Base-by-base conservation (phyloP, 495 filamentous ascomycete genomes). In the Penicillium turbatum region DNA sequence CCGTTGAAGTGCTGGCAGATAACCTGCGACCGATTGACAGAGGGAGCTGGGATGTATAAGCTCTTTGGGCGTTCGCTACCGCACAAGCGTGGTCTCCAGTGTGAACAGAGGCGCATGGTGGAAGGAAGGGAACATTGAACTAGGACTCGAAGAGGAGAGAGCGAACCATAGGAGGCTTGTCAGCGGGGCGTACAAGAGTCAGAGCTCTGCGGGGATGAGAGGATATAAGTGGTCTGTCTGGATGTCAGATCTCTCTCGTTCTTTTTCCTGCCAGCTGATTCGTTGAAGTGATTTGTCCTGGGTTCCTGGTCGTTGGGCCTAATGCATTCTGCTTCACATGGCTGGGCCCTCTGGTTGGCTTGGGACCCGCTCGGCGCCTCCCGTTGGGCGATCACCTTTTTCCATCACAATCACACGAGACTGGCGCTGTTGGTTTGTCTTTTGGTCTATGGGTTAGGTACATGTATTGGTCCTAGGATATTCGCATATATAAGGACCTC, bases 261-360 rank as follows among this genome's bases (percentile, higher is more conserved):
- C 13, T 30, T 35, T 34, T 31, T 34, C 29, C 19, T 7, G 17
- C 11, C 8, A 29, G 8, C n/a, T 49, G 48, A 49, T 64, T 66
- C 58, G 53, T 53, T 32, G 26, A 27, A 19, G 41, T 36, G 21
- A 38, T 51, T 32, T 37, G 37, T 37, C 43, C 42, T 45, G 36
- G 34, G 35, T 11, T 11, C 30, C 30, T 35, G 44, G 48, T 39
- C 31, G 36, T 36, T 48, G 50, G 51, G 49, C 49, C 64, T 65
- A 67, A 60, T 67, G 61, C 64, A 67, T 54, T 24, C 56, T 57
- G 36, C 58, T 67, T 67, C 64, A 65, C 61, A 60, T 56, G 27
- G 44, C 46, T 27, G 24, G 12, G 26, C 9, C 15, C 34, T 31
- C 49, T 67, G 59, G 56, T 67, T 67, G 64, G 64, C n/a, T 27